Evolutionary conservation across 2,329 filamentous ascomycete genomes (phyloP).

Genomic region (Ploettnerulaceae sp.): DNA sequence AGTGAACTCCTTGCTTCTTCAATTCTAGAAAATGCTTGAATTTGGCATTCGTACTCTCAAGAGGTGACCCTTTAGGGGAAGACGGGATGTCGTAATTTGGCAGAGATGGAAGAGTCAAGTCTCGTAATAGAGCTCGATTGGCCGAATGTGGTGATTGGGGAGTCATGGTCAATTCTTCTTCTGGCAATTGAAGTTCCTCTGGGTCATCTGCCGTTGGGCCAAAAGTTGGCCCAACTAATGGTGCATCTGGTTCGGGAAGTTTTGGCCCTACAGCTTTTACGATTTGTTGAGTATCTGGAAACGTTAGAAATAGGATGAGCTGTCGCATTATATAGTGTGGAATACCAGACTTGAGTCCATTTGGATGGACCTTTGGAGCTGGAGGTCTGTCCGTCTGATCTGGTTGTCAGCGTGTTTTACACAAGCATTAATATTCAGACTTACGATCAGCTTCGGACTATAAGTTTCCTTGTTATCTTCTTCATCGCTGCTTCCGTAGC

Average conservation of each 20-base stretch:
- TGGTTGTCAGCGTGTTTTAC: slow-evolving; percentile 21
- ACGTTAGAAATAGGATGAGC: neutral
- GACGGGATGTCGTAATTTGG: slow-evolving; percentile 71
- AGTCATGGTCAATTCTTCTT: slow-evolving; percentile 31
- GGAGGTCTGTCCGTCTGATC: slow-evolving; percentile 15
- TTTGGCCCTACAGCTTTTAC: neutral
- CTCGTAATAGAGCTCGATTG: slow-evolving; percentile 58
- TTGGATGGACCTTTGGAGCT: slow-evolving; percentile 11
- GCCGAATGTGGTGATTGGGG: slow-evolving; percentile 61
- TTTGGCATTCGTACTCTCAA: slow-evolving; percentile 53
- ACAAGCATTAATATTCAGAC: slow-evolving; percentile 2
- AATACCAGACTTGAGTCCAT: slow-evolving; percentile 23
- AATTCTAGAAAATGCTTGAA: slow-evolving; percentile 70
- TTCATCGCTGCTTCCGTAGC: slow-evolving; percentile 39
- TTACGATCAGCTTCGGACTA: slow-evolving; percentile 21
- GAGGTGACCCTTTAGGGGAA: slow-evolving; percentile 62
- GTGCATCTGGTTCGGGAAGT: slow-evolving; percentile 19
- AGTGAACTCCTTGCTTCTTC: slow-evolving; percentile 73
- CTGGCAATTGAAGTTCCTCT: slow-evolving; percentile 13
- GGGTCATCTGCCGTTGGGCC: slow-evolving; percentile 14
- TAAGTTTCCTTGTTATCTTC: slow-evolving; percentile 28
- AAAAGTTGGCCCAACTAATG: slow-evolving; percentile 30
- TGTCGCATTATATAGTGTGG: neutral
- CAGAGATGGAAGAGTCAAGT: slow-evolving; percentile 67
- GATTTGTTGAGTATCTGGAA: neutral